Evolutionary conservation across 1,139 yeast species (phyloP).

Genomic region (Yamadazyma triangularis): DNA sequence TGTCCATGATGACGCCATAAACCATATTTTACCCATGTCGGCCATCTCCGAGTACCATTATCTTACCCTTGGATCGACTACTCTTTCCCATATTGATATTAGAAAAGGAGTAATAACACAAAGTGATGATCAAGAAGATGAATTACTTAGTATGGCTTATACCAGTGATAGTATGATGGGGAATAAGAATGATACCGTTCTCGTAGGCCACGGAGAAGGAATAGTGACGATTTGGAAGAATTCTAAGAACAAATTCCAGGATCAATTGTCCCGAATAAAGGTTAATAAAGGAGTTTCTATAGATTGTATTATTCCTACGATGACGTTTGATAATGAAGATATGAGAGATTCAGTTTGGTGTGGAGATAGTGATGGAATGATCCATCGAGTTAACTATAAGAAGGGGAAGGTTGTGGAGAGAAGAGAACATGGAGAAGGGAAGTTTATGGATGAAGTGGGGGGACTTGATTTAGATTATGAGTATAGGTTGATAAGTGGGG

Average conservation of each 20-base stretch:
- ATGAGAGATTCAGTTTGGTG: conserved; percentile 63
- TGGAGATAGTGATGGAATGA: conserved; percentile 80
- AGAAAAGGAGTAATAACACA: conserved; percentile 62
- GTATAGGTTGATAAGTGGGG: conserved; percentile 74
- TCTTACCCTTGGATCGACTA: conserved; percentile 78
- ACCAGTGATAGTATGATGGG: conserved; percentile 45
- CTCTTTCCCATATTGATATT: conserved; percentile 73
- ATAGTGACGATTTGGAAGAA: conserved; percentile 89
- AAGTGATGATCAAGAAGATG: conserved; percentile 92
- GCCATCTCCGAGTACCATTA: conserved; percentile 76
- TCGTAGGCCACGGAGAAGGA: conserved; percentile 87
- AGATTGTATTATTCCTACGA: conserved; percentile 72
- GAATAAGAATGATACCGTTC: conserved; percentile 56
- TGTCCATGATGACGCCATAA: conserved; percentile 74
- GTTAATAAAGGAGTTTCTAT: conserved; percentile 70
- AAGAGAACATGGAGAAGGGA: conserved; percentile 52
- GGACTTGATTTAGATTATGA: conserved; percentile 74
- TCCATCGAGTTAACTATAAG: conserved; percentile 63
- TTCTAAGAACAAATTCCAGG: conserved; percentile 59
- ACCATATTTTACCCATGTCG: conserved; percentile 64
- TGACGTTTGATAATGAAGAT: conserved; percentile 60
- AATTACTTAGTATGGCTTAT: conserved; percentile 69
- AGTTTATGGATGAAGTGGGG: conserved; percentile 57
- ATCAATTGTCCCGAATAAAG: conserved; percentile 75
- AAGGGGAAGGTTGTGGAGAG: conserved; percentile 62